These are phyloP conservation scores for Alternaria gansuensis DNA, from an alignment of 2,329 filamentous ascomycete genomes.

Conservation along the genomic window DNA sequence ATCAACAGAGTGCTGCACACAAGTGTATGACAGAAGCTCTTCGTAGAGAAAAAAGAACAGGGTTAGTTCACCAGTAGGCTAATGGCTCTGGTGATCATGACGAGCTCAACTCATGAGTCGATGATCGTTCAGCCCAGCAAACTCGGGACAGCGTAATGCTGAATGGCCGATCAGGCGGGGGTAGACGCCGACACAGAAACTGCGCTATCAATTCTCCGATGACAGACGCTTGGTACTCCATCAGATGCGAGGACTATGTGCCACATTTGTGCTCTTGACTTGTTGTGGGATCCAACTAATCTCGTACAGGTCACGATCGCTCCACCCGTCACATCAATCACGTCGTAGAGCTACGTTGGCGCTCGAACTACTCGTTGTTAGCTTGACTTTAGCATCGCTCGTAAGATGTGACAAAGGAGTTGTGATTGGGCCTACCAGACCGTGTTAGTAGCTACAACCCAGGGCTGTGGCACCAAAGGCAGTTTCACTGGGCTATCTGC, in stretches of 20 bases:
- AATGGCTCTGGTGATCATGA: background rate
- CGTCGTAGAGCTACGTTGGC: conserved; percentile 9
- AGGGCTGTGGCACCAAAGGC: conserved; percentile 8
- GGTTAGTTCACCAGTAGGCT: background rate
- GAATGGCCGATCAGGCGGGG: background rate
- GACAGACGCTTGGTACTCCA: background rate
- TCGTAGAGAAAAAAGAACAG: background rate
- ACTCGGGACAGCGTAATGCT: background rate
- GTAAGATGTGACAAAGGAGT: background rate
- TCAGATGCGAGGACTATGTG: background rate
- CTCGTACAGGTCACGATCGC: conserved; percentile 8
- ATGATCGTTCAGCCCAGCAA: background rate
- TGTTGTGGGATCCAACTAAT: background rate
- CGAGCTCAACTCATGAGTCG: conserved; percentile 1
- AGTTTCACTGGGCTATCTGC: conserved; percentile 3
- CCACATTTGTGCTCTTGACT: conserved; percentile 1
- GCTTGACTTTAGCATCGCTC: background rate
- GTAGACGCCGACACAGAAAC: background rate
- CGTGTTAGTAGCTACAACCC: conserved; percentile 5
- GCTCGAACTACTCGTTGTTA: conserved; percentile 2
- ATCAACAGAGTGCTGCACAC: background rate
- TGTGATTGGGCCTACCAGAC: conserved; percentile 11
- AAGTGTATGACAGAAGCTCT: background rate
- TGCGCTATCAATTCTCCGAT: conserved; percentile 6
- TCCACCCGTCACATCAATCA: conserved; percentile 10